These are phyloP conservation scores for Arachis monticola DNA, from an alignment of 331 rosid genomes.

Conservation along the genomic window DNA sequence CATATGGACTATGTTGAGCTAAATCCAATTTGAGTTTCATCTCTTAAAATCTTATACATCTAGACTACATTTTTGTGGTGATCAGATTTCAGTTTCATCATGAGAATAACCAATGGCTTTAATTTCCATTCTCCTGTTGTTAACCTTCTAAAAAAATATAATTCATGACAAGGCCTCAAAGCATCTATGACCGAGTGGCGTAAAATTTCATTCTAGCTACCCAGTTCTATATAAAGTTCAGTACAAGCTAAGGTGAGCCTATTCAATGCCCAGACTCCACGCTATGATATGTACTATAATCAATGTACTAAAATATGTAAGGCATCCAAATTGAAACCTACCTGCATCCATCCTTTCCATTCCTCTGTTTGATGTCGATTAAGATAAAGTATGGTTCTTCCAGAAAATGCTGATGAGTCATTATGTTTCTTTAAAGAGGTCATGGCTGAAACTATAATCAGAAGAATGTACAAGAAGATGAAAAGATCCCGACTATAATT, in stretches of 20 bases:
- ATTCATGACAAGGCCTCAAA: too few relatives aligned
- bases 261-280: too few relatives aligned
- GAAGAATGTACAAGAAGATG: slow-evolving; percentile 84
- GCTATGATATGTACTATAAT: slow-evolving; percentile 32
- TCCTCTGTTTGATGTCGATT: slow-evolving; percentile 99
- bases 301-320: background rate
- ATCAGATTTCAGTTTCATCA: slow-evolving; percentile 22
- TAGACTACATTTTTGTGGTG: background rate
- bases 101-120: slow-evolving; percentile 19
- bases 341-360: slow-evolving; percentile 99
- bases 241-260: too few relatives aligned
- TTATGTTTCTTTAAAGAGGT: slow-evolving; percentile 93
- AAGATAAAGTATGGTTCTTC: slow-evolving; percentile 82
- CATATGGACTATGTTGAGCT: background rate
- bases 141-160: too few relatives aligned
- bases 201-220: too few relatives aligned
- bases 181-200: too few relatives aligned
- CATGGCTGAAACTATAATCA: slow-evolving; percentile 88
- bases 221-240: too few relatives aligned
- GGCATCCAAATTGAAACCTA: slow-evolving; percentile 48
- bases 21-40: slow-evolving; percentile 15
- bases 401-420: slow-evolving; percentile 81
- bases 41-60: slow-evolving; percentile 28
- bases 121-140: slow-evolving; percentile 19
- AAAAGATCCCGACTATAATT: slow-evolving; percentile 92